Percentiles rank a stretch among this genome's conserved stretches.
Conservation (phyloP, 2,329 filamentous ascomycete genomes). For the Epicoccum nigrum region DNA sequence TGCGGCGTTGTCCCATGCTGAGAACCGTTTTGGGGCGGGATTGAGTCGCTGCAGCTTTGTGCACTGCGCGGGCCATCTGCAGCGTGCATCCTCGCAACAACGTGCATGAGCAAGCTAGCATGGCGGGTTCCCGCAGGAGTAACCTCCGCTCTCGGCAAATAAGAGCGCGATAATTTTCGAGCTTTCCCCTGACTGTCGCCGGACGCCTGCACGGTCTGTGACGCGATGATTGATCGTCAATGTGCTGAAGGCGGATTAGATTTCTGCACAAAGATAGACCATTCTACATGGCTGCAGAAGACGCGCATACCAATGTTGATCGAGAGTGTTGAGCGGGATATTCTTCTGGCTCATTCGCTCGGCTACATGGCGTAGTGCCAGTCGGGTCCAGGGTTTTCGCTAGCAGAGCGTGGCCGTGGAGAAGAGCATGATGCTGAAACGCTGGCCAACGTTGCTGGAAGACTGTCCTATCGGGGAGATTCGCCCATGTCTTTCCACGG, state of each 20-base stretch:
- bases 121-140: slow-evolving; percentile 26
- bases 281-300: slow-evolving; percentile 4
- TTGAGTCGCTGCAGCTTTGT: slow-evolving; percentile 38
- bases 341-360: not conserved
- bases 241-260: slow-evolving; percentile 7
- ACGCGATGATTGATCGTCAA: slow-evolving; percentile 23
- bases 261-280: not conserved
- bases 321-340: not conserved
- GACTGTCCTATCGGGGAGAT: slow-evolving; percentile 18
- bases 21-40: slow-evolving; percentile 28
- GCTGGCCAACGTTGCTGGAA: slow-evolving; percentile 19
- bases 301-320: not conserved
- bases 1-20: slow-evolving; percentile 25
- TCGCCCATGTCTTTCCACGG: slow-evolving; percentile 13
- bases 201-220: slow-evolving; percentile 14
- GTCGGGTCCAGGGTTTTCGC: slow-evolving; percentile 12
- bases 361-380: not conserved
- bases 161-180: slow-evolving; percentile 20
- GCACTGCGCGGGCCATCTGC: slow-evolving; percentile 34
- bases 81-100: slow-evolving; percentile 35
- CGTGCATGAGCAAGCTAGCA: slow-evolving; percentile 36
- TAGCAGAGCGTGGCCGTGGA: slow-evolving; percentile 17
- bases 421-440: slow-evolving; percentile 27
- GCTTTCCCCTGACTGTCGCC: slow-evolving; percentile 23
- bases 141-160: slow-evolving; percentile 28